Evolutionary conservation across 176 grass and related monocot genomes (phyloP), one percentile per base, ranked within the genome.

Genomic region (Poa annua): DNA sequence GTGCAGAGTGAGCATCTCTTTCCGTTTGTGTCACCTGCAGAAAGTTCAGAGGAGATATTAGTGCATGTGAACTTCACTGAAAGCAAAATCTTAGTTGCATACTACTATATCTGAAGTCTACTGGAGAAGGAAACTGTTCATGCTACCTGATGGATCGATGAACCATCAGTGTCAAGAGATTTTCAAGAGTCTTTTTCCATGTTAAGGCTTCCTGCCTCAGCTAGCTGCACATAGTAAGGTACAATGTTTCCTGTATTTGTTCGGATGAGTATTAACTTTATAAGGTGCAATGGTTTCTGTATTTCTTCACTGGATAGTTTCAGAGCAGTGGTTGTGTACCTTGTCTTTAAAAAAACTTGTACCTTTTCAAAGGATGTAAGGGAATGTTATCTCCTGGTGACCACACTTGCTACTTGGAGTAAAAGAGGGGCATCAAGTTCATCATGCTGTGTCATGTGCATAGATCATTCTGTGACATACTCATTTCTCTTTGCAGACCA

Each of bases 341-440:
- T 63, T 72, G 25, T 35, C 33, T 79, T 78, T 45, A 54, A 20
- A 42, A 79, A 29, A 13, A 29, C 22, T 0, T 0, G 24, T 11
- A 51, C 71, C 16, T 52, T 74, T 74, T 6, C 1, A 0, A 34
- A 74, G 3, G 71, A 34, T 29, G 47, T 0, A 34, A 11, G 71
- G 48, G 16, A 72, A 66, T 63, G 44, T 38, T 47, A 22, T 52
- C 55, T 78, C 55, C 20, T 84, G 86, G 25, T 56, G 56, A 47
- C 75, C 75, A 56, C 75, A 52, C 9, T 79, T 84, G 16, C 81
- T 84, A 74, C 86, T 66, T 84, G 75, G 81, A 88, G 86, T 75
- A 62, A 85, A 89, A 70, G 77, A 89, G 70, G 76, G 87, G 76
- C 76, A 85, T 89, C 70, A 59, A 34, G 1, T 29, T 41, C 81